A percentile compares a stretch with the other conserved stretches of the same genome.
Evolutionary conservation across 1,284 basidiomycete genomes (phyloP).

Genomic region (Ganoderma lingzhi): DNA sequence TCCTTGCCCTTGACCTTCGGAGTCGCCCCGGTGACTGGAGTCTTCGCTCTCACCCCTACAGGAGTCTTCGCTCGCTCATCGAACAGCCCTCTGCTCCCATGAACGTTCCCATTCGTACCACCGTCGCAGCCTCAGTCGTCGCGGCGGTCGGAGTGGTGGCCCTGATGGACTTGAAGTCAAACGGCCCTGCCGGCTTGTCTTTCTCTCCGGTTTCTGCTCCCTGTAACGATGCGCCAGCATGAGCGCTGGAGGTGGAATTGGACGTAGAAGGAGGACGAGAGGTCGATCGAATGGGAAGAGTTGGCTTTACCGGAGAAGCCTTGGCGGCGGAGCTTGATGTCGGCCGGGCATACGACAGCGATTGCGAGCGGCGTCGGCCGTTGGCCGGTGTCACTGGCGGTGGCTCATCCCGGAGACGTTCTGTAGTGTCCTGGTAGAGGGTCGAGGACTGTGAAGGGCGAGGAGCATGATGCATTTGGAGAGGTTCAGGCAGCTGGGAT

Average conservation of each 20-base stretch:
- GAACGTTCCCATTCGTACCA: background rate
- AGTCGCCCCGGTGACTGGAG: background rate
- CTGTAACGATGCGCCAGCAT: background rate
- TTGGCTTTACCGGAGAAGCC: slow-evolving; percentile 34
- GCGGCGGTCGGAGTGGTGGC: background rate
- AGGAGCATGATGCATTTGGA: slow-evolving; percentile 1
- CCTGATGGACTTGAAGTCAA: slow-evolving; percentile 8
- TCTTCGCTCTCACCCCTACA: background rate
- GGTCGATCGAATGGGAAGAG: background rate
- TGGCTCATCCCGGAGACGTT: background rate
- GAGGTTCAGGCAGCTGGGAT: slow-evolving; percentile 2
- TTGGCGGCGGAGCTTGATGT: slow-evolving; percentile 42
- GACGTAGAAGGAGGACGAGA: background rate
- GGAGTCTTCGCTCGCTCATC: background rate
- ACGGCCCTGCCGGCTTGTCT: background rate
- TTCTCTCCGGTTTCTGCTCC: background rate
- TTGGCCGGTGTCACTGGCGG: background rate
- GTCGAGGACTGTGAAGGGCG: background rate
- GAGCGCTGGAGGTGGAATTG: background rate
- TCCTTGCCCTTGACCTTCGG: slow-evolving; percentile 2
- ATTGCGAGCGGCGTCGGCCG: slow-evolving; percentile 27
- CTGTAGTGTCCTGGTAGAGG: background rate
- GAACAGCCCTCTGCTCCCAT: background rate
- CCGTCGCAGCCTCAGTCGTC: background rate
- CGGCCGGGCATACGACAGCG: slow-evolving; percentile 41